Percentiles rank a stretch among this genome's conserved stretches.
phyloP scores from a whole-genome alignment of 805 yeast genomes.

The Scheffersomyces coipomensis region DNA sequence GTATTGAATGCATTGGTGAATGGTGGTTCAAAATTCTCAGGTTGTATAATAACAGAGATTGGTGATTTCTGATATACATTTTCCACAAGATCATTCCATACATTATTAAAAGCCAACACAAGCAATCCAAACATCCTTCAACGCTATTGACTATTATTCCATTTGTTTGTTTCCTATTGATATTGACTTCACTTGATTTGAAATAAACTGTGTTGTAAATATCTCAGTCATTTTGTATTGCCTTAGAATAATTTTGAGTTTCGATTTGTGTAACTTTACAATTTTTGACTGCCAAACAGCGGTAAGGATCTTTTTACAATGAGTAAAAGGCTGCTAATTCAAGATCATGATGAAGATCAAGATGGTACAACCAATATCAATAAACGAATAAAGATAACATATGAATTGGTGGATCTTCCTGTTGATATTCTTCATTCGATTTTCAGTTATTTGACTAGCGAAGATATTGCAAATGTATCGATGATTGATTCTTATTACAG shows the following conservation, averaged over 20 bases:
- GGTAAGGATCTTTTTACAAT: no score
- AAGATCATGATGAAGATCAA: no score
- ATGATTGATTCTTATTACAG: conserved; percentile 14
- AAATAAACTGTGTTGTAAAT: no score
- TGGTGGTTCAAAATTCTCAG: conserved; percentile 25
- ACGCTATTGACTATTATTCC: no score
- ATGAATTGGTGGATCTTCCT: conserved; percentile 5
- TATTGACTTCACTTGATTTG: no score
- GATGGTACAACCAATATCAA: no score
- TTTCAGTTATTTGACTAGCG: conserved; percentile 1
- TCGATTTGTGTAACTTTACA: no score
- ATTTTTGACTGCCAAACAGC: no score
- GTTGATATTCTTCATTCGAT: conserved; percentile 6
- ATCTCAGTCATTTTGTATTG: no score
- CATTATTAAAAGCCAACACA: conserved; percentile 2
- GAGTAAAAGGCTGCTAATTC: no score
- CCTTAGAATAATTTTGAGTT: no score
- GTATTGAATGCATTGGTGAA: conserved; percentile 16
- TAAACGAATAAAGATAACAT: not conserved
- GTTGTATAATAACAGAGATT: conserved; percentile 15
- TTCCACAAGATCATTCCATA: conserved; percentile 6
- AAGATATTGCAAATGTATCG: conserved; percentile 13
- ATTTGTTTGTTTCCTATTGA: no score
- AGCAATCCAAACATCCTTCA: conserved; percentile 3
- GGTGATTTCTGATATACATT: conserved; percentile 11